phyloP scores from a whole-genome alignment of 208 protist genomes.

The Wallacemonas sp. region DNA sequence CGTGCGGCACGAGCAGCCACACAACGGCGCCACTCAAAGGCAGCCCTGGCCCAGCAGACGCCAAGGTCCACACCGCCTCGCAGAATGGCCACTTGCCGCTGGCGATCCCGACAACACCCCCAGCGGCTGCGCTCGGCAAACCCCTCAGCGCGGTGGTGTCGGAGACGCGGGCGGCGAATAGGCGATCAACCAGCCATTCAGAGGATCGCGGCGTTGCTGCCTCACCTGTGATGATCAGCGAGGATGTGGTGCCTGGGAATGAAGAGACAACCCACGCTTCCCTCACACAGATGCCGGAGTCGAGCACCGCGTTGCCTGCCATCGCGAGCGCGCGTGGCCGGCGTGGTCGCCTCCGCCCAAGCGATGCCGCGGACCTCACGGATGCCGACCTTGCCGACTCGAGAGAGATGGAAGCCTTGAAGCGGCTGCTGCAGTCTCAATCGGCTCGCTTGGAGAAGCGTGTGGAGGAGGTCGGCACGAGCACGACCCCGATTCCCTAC shows the following conservation, averaged over 20 bases:
- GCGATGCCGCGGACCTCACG: not conserved
- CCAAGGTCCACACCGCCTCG: no score
- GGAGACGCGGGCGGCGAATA: not conserved
- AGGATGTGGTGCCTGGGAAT: no score
- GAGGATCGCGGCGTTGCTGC: no score
- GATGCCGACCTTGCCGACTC: constrained; percentile 15
- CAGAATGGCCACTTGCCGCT: not conserved
- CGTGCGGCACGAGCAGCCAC: not conserved
- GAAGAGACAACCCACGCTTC: no score
- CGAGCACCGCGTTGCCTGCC: not conserved
- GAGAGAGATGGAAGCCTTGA: constrained; percentile 53
- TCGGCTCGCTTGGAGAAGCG: constrained; percentile 34
- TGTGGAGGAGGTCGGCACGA: constrained; percentile 11
- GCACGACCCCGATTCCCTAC: constrained; percentile 7
- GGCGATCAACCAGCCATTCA: no score
- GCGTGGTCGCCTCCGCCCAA: constrained; percentile 2
- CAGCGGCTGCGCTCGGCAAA: not conserved
- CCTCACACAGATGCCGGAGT: no score
- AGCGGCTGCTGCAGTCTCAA: constrained; percentile 54
- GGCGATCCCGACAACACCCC: not conserved
- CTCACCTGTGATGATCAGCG: no score
- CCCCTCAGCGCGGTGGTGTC: not conserved
- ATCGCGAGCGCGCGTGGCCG: constrained; percentile 2
- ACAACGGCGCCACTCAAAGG: no score
- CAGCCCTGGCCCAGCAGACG: no score